Conservation (phyloP, 257 asterid genomes). For the Salvia rosmarinus region DNA sequence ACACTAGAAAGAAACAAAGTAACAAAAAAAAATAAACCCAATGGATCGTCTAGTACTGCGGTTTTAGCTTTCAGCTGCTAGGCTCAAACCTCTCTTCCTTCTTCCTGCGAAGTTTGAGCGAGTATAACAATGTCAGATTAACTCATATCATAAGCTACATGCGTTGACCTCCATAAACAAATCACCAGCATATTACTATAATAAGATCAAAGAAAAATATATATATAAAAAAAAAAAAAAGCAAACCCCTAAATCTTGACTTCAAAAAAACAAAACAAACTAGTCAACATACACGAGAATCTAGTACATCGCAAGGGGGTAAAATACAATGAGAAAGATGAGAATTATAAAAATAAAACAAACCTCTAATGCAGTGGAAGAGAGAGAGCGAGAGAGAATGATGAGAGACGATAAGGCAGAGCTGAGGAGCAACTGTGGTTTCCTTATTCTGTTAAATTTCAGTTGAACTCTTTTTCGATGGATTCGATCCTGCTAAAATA, state of each 20-base stretch:
- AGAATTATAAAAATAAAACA: not conserved
- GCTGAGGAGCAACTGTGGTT: not conserved
- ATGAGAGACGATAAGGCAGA: not conserved
- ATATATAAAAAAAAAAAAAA: not conserved
- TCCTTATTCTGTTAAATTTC: constrained; percentile 34
- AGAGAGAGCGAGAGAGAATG: constrained; percentile 18
- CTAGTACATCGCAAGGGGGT: constrained; percentile 13
- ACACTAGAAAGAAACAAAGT: not conserved
- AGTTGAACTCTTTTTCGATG: constrained; percentile 31
- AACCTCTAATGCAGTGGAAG: constrained; percentile 34
- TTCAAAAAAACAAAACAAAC: constrained; percentile 27
- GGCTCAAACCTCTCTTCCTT: constrained; percentile 19
- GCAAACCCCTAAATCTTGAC: constrained; percentile 30
- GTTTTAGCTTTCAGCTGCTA: constrained; percentile 10
- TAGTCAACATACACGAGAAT: constrained; percentile 21
- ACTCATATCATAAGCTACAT: constrained; percentile 13
- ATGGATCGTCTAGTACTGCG: constrained; percentile 18
- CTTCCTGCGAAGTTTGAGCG: constrained; percentile 38
- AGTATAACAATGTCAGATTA: constrained; percentile 37
- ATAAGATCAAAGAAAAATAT: constrained; percentile 2
- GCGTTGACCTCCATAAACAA: constrained; percentile 40
- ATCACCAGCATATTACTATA: constrained; percentile 12
- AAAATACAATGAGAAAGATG: not conserved
- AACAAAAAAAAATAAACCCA: constrained; percentile 8
- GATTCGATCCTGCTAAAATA: constrained; percentile 35